Evolutionary conservation across 192 early-diverging fungal genomes (phyloP), one percentile per base, ranked within the genome.

Genomic region (Linnemannia zychae): DNA sequence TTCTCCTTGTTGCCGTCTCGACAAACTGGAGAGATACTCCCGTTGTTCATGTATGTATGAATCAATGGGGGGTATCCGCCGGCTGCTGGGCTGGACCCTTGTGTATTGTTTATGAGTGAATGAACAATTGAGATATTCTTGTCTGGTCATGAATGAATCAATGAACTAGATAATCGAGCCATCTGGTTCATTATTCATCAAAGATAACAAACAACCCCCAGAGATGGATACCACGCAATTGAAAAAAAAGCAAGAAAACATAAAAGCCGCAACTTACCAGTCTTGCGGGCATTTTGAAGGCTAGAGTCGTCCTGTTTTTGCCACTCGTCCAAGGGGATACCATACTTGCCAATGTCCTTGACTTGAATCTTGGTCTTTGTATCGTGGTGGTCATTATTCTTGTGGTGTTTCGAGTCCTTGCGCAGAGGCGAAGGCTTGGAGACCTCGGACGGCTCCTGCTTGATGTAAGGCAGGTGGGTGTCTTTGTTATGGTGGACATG

Each of bases 341-440:
- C 83, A 49, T 85, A 85, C 74, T 85, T 85, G 73, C 83, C 83
- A 72, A 85, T 85, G 24, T 85, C 77, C 40, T 85, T 85, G 77
- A 85, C 40, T 37, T 85, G 83, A 33, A 85, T 65, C 60, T 79
- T 85, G 74, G 53, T 46, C 22, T 38, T 22, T 18, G 47, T 76
- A 37, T n/a, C 38, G 18, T 33, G 46, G n/a, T 77, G 77, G 20
- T 78, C 77, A 20, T 63, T 38, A 47, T 48, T 75, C 49, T 48
- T 77, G 69, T 79, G 70, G 37, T 85, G 77, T 5, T 40, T 53
- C 4, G 83, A 85, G 70, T 85, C 83, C 49, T 68, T 85, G 3
- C 83, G 83, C 9, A 78, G 76, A 46, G 83, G 83, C 22, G 77
- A 79, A 17, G 77, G 83, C 65, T 76, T 78, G 48, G 22, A 31